A percentile compares a stretch with the other conserved stretches of the same genome.
Conservation (phyloP, 495 filamentous ascomycete species). For the Amorphotheca resinae region DNA sequence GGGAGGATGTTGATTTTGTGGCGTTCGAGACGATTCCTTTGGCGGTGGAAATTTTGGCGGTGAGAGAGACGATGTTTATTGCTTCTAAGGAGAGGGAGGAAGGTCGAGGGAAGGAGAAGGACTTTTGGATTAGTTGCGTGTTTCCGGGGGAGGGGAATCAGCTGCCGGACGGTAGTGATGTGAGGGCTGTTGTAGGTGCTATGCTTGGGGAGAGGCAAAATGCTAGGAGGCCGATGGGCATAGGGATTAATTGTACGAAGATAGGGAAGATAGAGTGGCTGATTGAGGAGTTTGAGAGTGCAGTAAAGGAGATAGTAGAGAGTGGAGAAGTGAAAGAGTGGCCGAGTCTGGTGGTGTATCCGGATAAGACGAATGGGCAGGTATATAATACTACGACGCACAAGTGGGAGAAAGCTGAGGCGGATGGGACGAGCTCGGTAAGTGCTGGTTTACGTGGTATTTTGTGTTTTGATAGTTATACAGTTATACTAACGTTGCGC, state of each 20-base stretch:
- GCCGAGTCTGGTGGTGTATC: constrained; percentile 51
- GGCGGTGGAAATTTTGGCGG: constrained; percentile 45
- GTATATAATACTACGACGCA: constrained; percentile 50
- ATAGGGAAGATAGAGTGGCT: constrained; percentile 37
- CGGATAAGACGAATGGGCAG: constrained; percentile 55
- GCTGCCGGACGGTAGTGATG: constrained; percentile 32
- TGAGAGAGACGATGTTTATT: constrained; percentile 30
- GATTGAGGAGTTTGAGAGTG: constrained; percentile 32
- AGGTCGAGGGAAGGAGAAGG: constrained; percentile 14
- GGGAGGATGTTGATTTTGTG: constrained; percentile 35
- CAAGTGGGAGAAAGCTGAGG: constrained; percentile 37
- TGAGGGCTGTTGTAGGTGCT: constrained; percentile 31
- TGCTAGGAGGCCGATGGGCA: constrained; percentile 36
- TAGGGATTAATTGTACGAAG: constrained; percentile 58
- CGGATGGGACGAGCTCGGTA: constrained; percentile 10
- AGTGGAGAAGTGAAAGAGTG: constrained; percentile 19
- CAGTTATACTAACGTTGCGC: neutral
- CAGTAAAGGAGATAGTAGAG: constrained; percentile 25
- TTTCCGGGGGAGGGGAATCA: constrained; percentile 36
- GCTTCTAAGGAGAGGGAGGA: neutral
- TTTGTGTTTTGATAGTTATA: constrained; percentile 2
- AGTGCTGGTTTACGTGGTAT: constrained; percentile 2
- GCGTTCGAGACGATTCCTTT: constrained; percentile 53
- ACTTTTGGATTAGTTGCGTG: constrained; percentile 50
- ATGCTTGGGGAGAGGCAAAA: constrained; percentile 10